These are phyloP conservation scores for Spirogloea muscicola DNA, from an alignment of 139 green algal species.

Conservation along the genomic window DNA sequence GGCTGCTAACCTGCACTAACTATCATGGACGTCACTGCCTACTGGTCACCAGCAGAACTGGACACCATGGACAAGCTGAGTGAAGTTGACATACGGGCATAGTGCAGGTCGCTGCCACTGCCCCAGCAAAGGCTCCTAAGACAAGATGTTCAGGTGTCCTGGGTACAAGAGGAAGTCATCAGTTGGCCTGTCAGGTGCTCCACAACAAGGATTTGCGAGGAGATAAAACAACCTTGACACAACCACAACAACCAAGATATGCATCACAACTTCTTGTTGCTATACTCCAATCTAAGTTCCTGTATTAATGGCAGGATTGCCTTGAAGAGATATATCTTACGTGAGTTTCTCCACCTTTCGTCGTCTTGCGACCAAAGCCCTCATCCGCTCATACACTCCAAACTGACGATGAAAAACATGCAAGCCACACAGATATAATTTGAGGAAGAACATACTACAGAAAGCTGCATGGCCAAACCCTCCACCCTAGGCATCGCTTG, in stretches of 20 bases:
- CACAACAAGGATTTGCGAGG: not conserved
- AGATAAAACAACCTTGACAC: not conserved
- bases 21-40: too few relatives aligned
- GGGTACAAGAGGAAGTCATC: slow-evolving; percentile 3
- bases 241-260: not conserved
- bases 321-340: too few relatives aligned
- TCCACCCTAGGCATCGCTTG: too few relatives aligned
- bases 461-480: too few relatives aligned
- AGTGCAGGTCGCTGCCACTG: slow-evolving; percentile 59
- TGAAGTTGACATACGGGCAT: slow-evolving; percentile 57
- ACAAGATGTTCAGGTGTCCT: slow-evolving; percentile 59
- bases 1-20: not conserved
- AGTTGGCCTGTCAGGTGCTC: not conserved
- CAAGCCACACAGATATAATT: not conserved
- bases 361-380: slow-evolving; percentile 16
- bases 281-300: too few relatives aligned
- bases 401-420: slow-evolving; percentile 51
- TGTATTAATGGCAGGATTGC: too few relatives aligned
- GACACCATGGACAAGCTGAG: too few relatives aligned
- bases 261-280: not conserved
- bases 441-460: not conserved
- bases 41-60: too few relatives aligned
- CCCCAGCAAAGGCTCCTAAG: slow-evolving; percentile 62
- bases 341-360: slow-evolving; percentile 44
- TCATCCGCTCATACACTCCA: slow-evolving; percentile 59